Evolutionary conservation across 2,329 filamentous ascomycete genomes (phyloP), one percentile per base, ranked within the genome.

Genomic region (Apiospora kogelbergensis): DNA sequence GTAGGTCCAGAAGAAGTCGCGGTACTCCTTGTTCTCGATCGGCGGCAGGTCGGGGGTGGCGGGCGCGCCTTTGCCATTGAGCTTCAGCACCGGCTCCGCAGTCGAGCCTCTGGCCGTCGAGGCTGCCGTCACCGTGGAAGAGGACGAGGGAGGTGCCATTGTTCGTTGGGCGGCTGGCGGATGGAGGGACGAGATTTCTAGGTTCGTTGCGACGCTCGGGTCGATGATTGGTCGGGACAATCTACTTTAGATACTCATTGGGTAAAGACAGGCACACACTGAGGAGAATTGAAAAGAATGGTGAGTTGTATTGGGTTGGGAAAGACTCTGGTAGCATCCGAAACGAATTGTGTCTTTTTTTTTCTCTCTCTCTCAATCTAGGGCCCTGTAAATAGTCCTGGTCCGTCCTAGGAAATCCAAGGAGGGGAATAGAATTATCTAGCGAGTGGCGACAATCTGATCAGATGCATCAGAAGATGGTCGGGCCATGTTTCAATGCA

Each of bases 1-100:
- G 79, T 99, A 98, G 48, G 96, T 97, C 96, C 97, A 98, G 84
- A 97, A 97, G 86, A 98, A 98, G 80, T 90, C 87, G 71, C 90
- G 76, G 72, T 84, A 79, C 66, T 79, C 80, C n/a, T 76, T 72
- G 74, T 83, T 81, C 67, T 86, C 80, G 67, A 80, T 77, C 69
- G 82, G 66, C 68, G 33, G 70, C 41, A 68, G 71, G 70, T 69
- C 71, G 65, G 75, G 72, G 22, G 68, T 73, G 65, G 76, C 73
- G 24, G 64, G 24, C 67, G 74, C 68, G 22, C 71, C 72, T 65
- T 74, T 75, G 2, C 72, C 30, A 70, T 71, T 78, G 66, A 73
- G 68, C 69, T 71, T 69, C 45, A 69, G 46, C 17, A 68, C 63
- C 41, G 41, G 24, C 15, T 45, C 63, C 17, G 26, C 65, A 10